Evolutionary conservation across 2,329 filamentous ascomycete species (phyloP).

Genomic region (Neofusicoccum ribis): DNA sequence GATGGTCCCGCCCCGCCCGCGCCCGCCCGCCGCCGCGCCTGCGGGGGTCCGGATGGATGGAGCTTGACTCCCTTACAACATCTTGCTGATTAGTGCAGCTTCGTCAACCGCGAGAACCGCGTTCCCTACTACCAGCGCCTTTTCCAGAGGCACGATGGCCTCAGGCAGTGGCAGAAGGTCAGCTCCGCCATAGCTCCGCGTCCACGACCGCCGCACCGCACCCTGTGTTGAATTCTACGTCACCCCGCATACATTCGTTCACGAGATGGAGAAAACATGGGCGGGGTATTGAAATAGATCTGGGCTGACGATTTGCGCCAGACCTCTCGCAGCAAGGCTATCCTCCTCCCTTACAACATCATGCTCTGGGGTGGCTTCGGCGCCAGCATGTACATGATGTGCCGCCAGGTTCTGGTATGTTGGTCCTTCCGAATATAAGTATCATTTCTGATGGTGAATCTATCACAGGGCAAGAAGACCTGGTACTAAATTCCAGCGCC

Average conservation of each 20-base stretch:
- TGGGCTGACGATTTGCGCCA: slow-evolving; percentile 34
- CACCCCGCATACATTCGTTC: neutral
- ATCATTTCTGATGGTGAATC: neutral
- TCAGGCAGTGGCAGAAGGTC: slow-evolving; percentile 78
- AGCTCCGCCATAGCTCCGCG: slow-evolving; percentile 19
- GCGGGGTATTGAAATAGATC: neutral
- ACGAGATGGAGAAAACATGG: neutral
- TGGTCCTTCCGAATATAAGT: neutral
- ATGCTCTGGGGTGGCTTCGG: slow-evolving; percentile 63
- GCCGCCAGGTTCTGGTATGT: slow-evolving; percentile 63
- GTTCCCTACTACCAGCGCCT: slow-evolving; percentile 73
- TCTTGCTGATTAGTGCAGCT: slow-evolving; percentile 33
- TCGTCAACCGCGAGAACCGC: slow-evolving; percentile 73
- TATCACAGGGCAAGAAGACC: slow-evolving; percentile 68
- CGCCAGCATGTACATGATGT: slow-evolving; percentile 67
- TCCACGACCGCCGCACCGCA: neutral
- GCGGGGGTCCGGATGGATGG: neutral
- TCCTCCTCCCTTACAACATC: slow-evolving; percentile 69
- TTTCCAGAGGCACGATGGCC: slow-evolving; percentile 72
- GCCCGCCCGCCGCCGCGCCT: neutral
- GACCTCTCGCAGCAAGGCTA: slow-evolving; percentile 63
- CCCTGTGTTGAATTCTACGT: neutral
- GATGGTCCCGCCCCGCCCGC: neutral
- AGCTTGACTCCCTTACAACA: slow-evolving; percentile 5
- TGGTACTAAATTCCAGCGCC: slow-evolving; percentile 50